Percentiles rank a stretch among this genome's conserved stretches.
phyloP scores from a whole-genome alignment of 2,329 filamentous ascomycete species.

The Neonectria neomacrospora region DNA sequence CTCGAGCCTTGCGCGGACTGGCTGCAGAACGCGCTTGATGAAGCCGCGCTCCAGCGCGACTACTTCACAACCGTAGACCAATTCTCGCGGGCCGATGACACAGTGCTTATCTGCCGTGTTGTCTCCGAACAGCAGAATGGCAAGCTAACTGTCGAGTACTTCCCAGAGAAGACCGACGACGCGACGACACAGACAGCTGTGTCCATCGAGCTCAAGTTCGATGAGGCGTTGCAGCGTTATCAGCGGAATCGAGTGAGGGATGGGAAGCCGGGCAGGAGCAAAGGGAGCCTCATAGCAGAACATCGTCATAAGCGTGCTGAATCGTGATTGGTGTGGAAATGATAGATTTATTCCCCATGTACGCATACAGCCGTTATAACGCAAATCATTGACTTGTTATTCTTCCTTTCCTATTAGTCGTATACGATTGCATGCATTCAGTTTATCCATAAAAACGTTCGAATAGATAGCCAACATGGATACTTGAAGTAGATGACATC shows the following conservation, averaged over 20 bases:
- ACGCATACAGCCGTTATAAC: no score
- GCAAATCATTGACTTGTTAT: no score
- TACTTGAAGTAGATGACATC: no score
- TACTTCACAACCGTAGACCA: background rate
- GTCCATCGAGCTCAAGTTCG: background rate
- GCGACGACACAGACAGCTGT: background rate
- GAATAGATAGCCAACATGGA: no score
- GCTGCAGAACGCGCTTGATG: background rate
- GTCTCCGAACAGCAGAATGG: background rate
- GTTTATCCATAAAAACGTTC: no score
- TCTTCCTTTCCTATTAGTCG: no score
- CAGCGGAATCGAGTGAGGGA: background rate
- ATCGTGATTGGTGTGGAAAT: no score
- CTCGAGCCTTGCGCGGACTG: background rate
- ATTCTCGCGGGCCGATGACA: background rate
- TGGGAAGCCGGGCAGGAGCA: background rate
- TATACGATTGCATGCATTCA: no score
- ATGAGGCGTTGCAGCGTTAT: background rate
- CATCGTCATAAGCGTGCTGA: background rate
- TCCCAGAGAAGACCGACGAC: conserved; percentile 2
- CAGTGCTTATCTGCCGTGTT: background rate
- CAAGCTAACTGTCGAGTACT: background rate
- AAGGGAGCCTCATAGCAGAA: background rate
- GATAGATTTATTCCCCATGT: no score
- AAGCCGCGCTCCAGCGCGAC: background rate